These are phyloP conservation scores for Usnea hakonensis DNA, from an alignment of 495 filamentous ascomycete species.

Conservation along the genomic window DNA sequence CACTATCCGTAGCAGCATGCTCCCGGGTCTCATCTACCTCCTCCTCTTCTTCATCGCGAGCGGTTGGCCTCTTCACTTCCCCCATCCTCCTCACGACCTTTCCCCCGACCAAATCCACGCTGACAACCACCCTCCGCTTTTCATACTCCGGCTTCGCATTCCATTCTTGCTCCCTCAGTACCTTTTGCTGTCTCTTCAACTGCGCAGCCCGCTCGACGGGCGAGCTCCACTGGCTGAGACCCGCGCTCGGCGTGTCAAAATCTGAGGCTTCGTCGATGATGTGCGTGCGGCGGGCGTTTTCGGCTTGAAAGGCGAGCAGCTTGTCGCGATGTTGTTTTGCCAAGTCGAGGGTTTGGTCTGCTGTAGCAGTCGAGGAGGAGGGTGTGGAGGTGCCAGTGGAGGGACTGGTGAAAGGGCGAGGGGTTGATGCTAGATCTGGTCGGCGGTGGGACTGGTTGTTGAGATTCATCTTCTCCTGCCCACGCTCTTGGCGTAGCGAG, in stretches of 20 bases:
- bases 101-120: constrained; percentile 70
- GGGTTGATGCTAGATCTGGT: constrained; percentile 54
- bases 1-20: constrained; percentile 20
- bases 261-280: constrained; percentile 91
- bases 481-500: constrained; percentile 78
- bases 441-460: constrained; percentile 60
- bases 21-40: constrained; percentile 21
- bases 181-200: constrained; percentile 83
- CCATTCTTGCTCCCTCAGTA: constrained; percentile 83
- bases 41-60: constrained; percentile 33
- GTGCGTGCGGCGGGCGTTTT: constrained; percentile 80
- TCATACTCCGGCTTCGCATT: constrained; percentile 86
- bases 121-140: constrained; percentile 79
- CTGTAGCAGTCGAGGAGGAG: constrained; percentile 36
- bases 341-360: constrained; percentile 33
- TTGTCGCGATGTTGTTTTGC: constrained; percentile 76
- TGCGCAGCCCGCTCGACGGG: constrained; percentile 81
- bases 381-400: constrained; percentile 21
- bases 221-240: constrained; percentile 75
- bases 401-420: constrained; percentile 29
- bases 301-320: constrained; percentile 73
- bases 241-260: constrained; percentile 67
- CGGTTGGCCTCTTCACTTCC: constrained; percentile 44
- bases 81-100: constrained; percentile 72
- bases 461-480: constrained; percentile 71